Conservation (phyloP, 768 basidiomycete species). For the Naganishia onofrii region DNA sequence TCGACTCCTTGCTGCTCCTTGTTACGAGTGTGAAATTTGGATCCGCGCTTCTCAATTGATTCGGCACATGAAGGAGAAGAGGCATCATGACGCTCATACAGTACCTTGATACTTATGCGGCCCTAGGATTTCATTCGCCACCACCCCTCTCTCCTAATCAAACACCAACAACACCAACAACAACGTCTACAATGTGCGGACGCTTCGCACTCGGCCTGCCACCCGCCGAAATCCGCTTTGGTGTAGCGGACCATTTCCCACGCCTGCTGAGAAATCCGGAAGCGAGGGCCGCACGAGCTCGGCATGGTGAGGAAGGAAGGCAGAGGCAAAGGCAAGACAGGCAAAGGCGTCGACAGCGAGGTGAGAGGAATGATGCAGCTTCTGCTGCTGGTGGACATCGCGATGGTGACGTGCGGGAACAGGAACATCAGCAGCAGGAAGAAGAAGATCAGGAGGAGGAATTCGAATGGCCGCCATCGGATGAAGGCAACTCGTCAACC, state of each 20-base stretch:
- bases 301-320: constrained; percentile 6
- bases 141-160: not conserved
- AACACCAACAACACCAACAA: not conserved
- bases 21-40: not conserved
- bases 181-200: constrained; percentile 23
- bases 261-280: not conserved
- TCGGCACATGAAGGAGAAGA: constrained; percentile 8
- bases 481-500: not conserved
- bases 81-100: not conserved
- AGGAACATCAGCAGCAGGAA: not conserved
- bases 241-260: constrained; percentile 20
- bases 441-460: constrained; percentile 3
- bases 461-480: not conserved
- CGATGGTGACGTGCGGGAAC: not conserved
- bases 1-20: too few relatives aligned
- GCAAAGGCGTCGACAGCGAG: constrained; percentile 13
- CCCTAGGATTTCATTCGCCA: not conserved
- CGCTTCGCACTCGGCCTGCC: constrained; percentile 25
- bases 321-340: constrained; percentile 1
- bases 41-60: not conserved
- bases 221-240: constrained; percentile 15
- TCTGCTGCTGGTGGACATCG: not conserved
- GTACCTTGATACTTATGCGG: not conserved
- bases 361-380: not conserved
- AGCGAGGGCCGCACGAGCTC: constrained; percentile 1